Percentiles rank a stretch among this genome's conserved stretches.
phyloP scores from a whole-genome alignment of 2,329 filamentous ascomycete species.

The Aspergillus sclerotialis region DNA sequence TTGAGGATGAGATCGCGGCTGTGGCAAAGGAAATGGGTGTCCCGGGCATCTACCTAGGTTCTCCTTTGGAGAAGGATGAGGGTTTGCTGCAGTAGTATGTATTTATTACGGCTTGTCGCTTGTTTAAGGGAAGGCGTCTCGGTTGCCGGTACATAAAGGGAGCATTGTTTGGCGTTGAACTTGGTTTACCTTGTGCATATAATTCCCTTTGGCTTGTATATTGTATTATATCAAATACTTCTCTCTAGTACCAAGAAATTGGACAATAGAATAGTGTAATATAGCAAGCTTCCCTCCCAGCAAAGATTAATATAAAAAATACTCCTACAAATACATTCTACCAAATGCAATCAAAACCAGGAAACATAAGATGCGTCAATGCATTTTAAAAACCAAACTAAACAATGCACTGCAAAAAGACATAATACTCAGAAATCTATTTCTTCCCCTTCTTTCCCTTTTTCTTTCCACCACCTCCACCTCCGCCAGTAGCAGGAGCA shows the following conservation, averaged over 20 bases:
- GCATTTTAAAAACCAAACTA: too few species aligned
- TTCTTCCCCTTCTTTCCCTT: slow-evolving; percentile 45
- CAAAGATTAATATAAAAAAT: too few species aligned
- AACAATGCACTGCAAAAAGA: too few species aligned
- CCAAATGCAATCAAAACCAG: too few species aligned
- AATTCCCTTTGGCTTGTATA: slow-evolving; percentile 1
- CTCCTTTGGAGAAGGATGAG: slow-evolving; percentile 19
- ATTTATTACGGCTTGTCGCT: neutral
- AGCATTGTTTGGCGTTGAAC: neutral
- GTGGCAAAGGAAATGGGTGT: slow-evolving; percentile 34
- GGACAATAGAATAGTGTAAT: slow-evolving; percentile 2
- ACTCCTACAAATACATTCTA: too few species aligned
- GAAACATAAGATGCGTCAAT: too few species aligned
- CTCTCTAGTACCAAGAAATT: slow-evolving; percentile 3
- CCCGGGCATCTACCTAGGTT: slow-evolving; percentile 24
- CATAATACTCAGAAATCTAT: too few species aligned
- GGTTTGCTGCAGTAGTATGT: slow-evolving; percentile 15
- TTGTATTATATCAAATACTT: slow-evolving; percentile 4
- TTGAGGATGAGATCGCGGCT: slow-evolving; percentile 26
- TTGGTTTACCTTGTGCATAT: too few species aligned
- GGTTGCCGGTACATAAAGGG: neutral
- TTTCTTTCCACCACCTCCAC: slow-evolving; percentile 22
- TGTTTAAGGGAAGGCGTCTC: neutral
- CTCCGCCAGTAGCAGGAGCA: slow-evolving; percentile 8
- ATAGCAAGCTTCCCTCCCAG: too few species aligned